Conservation (phyloP, 345 rosid species). For the Ricinus communis region DNA sequence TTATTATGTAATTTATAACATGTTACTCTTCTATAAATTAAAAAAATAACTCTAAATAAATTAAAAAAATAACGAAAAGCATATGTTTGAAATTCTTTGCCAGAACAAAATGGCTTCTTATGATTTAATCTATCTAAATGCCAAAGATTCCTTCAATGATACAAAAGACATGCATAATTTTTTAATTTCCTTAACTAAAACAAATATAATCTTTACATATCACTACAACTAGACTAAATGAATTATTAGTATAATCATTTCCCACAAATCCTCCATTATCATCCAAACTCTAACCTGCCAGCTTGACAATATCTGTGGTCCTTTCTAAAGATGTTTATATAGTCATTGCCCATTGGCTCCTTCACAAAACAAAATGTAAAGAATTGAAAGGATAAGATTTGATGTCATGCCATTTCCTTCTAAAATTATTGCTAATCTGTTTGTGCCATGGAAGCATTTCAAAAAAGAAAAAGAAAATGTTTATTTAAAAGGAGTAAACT, state of each 20-base stretch:
- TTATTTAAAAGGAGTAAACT: too few species aligned
- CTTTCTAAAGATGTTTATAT: not conserved
- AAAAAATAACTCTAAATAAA: not conserved
- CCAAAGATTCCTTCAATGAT: not conserved
- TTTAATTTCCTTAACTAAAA: too few species aligned
- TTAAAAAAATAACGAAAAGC: not conserved
- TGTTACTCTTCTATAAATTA: too few species aligned
- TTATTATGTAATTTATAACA: too few species aligned
- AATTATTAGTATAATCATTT: not conserved
- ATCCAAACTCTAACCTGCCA: not conserved
- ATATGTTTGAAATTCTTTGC: not conserved
- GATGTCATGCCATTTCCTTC: not conserved
- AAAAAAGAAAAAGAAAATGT: too few species aligned
- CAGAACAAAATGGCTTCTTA: not conserved
- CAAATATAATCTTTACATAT: not conserved
- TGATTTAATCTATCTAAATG: not conserved
- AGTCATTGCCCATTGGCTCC: slow-evolving; percentile 11
- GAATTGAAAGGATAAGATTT: not conserved
- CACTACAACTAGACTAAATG: slow-evolving; percentile 6
- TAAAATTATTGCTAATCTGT: too few species aligned
- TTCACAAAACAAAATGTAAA: not conserved
- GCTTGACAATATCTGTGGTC: not conserved
- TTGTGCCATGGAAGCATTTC: too few species aligned
- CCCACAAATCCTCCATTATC: not conserved
- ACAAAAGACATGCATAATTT: not conserved